Evolutionary conservation across 2,329 filamentous ascomycete species (phyloP).

Genomic region (Verticillium tricorpus): DNA sequence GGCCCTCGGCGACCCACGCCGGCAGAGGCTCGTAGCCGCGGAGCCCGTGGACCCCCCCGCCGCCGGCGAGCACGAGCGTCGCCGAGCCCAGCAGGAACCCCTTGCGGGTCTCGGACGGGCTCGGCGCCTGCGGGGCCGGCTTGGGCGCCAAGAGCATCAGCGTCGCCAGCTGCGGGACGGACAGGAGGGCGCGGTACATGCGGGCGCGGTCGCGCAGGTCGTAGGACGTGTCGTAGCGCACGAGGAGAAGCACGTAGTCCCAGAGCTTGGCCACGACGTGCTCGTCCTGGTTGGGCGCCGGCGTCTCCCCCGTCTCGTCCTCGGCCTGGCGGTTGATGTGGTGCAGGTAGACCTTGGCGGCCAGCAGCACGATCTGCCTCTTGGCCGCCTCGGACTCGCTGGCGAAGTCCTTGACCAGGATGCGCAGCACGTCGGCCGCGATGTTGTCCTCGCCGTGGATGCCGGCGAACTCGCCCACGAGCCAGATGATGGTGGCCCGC

Average conservation of each 20-base stretch:
- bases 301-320: conserved; percentile 26
- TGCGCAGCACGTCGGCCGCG: conserved; percentile 84
- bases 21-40: conserved; percentile 76
- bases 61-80: conserved; percentile 76
- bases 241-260: conserved; percentile 78
- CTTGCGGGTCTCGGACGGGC: conserved; percentile 78
- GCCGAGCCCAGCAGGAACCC: conserved; percentile 78
- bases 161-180: conserved; percentile 80
- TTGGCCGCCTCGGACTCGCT: conserved; percentile 83
- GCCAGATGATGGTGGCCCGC: conserved; percentile 92
- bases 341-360: conserved; percentile 94
- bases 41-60: conserved; percentile 68
- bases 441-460: conserved; percentile 80
- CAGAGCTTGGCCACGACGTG: conserved; percentile 76
- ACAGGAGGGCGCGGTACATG: conserved; percentile 80
- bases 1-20: conserved; percentile 75
- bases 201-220: conserved; percentile 89
- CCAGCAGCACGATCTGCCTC: conserved; percentile 85
- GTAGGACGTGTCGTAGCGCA: conserved; percentile 90
- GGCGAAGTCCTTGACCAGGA: conserved; percentile 79
- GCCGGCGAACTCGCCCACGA: conserved; percentile 90
- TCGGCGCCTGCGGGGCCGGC: conserved; percentile 84
- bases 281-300: conserved; percentile 34
- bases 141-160: conserved; percentile 91
- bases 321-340: conserved; percentile 65